These are phyloP conservation scores for Scheffersomyces spartinae DNA, from an alignment of 805 yeast species.

Conservation along the genomic window DNA sequence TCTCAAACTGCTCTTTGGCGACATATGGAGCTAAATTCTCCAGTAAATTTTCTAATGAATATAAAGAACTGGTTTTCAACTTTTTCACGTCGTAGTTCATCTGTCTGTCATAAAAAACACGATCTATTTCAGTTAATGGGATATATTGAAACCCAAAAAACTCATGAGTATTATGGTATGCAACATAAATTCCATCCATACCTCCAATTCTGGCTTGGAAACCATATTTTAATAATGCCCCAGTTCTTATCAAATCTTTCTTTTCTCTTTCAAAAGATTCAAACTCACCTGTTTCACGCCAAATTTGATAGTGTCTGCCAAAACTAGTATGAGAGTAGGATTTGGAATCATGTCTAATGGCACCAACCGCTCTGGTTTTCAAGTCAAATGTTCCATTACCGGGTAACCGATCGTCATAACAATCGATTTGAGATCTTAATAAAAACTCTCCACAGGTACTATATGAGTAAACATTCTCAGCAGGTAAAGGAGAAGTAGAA, in stretches of 20 bases:
- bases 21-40: slow-evolving; percentile 14
- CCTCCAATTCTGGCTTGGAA: slow-evolving; percentile 90
- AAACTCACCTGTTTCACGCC: slow-evolving; percentile 45
- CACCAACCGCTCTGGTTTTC: slow-evolving; percentile 84
- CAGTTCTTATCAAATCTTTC: slow-evolving; percentile 60
- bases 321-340: slow-evolving; percentile 41
- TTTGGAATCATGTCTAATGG: slow-evolving; percentile 68
- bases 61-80: too few relatives aligned
- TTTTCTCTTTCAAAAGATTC: slow-evolving; percentile 82
- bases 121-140: slow-evolving; percentile 63
- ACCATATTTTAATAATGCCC: slow-evolving; percentile 69
- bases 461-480: slow-evolving; percentile 50
- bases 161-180: slow-evolving; percentile 72
- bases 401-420: slow-evolving; percentile 64
- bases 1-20: slow-evolving; percentile 21
- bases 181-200: slow-evolving; percentile 93
- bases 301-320: slow-evolving; percentile 68
- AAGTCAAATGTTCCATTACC: slow-evolving; percentile 89
- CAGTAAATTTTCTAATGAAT: slow-evolving; percentile 12
- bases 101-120: slow-evolving; percentile 13
- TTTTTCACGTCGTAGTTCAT: slow-evolving; percentile 5
- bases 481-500: slow-evolving; percentile 3
- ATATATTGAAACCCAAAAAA: slow-evolving; percentile 88
- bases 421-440: slow-evolving; percentile 86
- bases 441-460: slow-evolving; percentile 57